Percentiles rank a stretch among this genome's conserved stretches.
phyloP scores from a whole-genome alignment of 768 basidiomycete species.

The Harrya chromipes region DNA sequence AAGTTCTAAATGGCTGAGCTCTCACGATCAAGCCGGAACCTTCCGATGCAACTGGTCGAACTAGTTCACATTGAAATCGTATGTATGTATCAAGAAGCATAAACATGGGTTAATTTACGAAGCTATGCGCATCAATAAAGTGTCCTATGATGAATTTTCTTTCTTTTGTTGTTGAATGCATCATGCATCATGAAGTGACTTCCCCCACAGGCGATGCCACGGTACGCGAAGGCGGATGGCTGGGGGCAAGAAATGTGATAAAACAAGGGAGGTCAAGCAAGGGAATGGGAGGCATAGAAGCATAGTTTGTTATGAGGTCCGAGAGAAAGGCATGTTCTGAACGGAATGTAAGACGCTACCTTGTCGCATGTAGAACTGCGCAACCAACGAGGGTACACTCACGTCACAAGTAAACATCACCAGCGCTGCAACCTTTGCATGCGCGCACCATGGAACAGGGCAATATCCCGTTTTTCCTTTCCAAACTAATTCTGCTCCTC shows the following conservation, averaged over 20 bases:
- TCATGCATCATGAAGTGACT: conserved; percentile 21
- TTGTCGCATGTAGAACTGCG: neutral
- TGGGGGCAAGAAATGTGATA: conserved; percentile 19
- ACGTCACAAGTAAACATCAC: conserved; percentile 28
- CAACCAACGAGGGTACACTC: conserved; percentile 12
- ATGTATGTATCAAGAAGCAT: conserved; percentile 13
- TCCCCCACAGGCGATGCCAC: conserved; percentile 10
- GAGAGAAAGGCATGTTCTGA: conserved; percentile 9
- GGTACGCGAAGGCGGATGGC: neutral
- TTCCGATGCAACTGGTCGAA: conserved; percentile 4
- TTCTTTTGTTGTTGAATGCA: conserved; percentile 1
- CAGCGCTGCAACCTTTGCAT: conserved; percentile 28
- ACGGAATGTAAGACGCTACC: conserved; percentile 5
- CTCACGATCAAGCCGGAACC: conserved; percentile 20
- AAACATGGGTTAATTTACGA: conserved; percentile 19
- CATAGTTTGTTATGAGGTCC: conserved; percentile 8
- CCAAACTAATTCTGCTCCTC: conserved; percentile 48
- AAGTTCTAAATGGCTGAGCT: neutral
- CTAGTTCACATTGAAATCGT: too few species aligned
- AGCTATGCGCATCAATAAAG: conserved; percentile 27
- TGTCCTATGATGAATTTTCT: conserved; percentile 16
- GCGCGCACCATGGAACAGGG: conserved; percentile 25
- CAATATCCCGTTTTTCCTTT: conserved; percentile 19
- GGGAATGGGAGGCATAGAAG: conserved; percentile 19
- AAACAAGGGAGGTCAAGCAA: conserved; percentile 7